phyloP scores from a whole-genome alignment of 139 green algal species.

The Eudorina sp. region DNA sequence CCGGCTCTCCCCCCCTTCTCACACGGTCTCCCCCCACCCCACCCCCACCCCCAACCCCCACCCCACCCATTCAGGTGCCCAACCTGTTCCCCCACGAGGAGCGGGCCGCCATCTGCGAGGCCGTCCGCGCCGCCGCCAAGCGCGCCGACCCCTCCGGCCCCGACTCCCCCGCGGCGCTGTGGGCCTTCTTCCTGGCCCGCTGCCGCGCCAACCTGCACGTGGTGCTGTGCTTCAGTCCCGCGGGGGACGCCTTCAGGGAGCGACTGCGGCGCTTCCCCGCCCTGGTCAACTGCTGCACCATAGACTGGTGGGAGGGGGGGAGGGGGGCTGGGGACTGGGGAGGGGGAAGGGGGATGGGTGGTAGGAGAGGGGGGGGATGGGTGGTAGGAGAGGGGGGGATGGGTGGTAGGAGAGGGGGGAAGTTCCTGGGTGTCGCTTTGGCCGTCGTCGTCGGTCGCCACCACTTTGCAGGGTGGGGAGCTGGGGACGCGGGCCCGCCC shows the following conservation, averaged over 20 bases:
- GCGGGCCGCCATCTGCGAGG: constrained; percentile 70
- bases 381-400: no score
- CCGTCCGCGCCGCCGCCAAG: constrained; percentile 35
- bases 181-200: constrained; percentile 71
- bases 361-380: no score
- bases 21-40: neutral
- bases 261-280: constrained; percentile 70
- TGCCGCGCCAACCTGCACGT: constrained; percentile 80
- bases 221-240: constrained; percentile 77
- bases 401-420: no score
- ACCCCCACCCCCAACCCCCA: neutral
- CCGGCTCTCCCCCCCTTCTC: no score
- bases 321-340: neutral
- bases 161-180: constrained; percentile 55
- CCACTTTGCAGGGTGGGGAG: no score
- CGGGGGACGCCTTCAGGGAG: constrained; percentile 76
- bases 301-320: constrained; percentile 53
- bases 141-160: constrained; percentile 1
- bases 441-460: no score
- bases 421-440: no score
- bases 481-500: no score
- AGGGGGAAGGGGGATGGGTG: no score
- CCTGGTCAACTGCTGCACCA: constrained; percentile 79
- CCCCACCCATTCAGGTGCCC: constrained; percentile 62
- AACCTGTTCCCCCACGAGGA: constrained; percentile 87